Evolutionary conservation across 176 grass and related monocot genomes (phyloP).

Genomic region (Eleusine coracana): DNA sequence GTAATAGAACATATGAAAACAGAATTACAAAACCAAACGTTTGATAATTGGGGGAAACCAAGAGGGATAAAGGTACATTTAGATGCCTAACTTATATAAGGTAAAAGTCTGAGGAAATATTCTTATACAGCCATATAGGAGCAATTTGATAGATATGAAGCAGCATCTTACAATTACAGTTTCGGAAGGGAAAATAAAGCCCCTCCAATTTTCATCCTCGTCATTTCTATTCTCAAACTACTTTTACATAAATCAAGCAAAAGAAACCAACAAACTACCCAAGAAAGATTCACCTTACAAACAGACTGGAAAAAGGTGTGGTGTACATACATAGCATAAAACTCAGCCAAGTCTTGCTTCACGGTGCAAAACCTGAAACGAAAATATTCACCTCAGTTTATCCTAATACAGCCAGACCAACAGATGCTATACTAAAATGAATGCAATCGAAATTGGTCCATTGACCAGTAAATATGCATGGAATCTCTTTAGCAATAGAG

Average conservation of each 20-base stretch:
- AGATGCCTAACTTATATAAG: neutral
- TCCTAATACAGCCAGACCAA: neutral
- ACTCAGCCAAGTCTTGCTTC: constrained; percentile 73
- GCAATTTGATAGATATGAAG: neutral
- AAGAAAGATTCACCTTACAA: constrained; percentile 26
- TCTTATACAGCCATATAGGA: neutral
- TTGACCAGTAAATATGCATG: neutral
- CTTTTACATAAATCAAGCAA: constrained; percentile 42
- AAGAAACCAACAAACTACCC: neutral
- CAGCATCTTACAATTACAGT: neutral
- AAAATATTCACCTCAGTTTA: constrained; percentile 30
- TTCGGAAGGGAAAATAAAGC: constrained; percentile 1
- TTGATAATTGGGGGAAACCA: too few relatives aligned
- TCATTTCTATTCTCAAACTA: constrained; percentile 11
- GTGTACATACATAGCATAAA: constrained; percentile 28
- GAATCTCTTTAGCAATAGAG: neutral
- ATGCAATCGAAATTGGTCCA: neutral
- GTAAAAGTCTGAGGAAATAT: neutral
- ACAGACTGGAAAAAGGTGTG: neutral
- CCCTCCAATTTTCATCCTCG: neutral
- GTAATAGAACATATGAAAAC: too few relatives aligned
- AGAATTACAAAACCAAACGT: neutral
- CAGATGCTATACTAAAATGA: neutral
- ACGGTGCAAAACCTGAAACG: constrained; percentile 63
- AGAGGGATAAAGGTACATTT: too few relatives aligned